Conservation (phyloP, 2,329 filamentous ascomycete species). For the Fusarium continuum region DNA sequence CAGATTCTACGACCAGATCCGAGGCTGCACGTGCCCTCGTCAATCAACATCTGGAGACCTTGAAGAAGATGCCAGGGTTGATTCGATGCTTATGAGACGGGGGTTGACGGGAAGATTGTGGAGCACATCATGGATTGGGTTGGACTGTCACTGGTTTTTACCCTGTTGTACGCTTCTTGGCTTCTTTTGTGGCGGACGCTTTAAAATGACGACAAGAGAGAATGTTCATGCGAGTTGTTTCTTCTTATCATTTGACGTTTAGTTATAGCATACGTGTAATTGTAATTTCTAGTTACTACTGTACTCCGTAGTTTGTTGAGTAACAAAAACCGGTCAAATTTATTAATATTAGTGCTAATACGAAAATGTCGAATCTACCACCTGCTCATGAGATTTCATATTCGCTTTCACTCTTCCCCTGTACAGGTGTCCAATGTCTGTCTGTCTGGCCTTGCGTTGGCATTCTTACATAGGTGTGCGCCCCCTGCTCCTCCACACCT, state of each 20-base stretch:
- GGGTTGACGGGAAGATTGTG: conserved; percentile 25
- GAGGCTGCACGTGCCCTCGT: conserved; percentile 15
- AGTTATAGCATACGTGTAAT: conserved; percentile 6
- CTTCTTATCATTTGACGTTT: background rate
- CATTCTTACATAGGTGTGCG: conserved; percentile 17
- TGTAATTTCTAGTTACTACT: conserved; percentile 1
- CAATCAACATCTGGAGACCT: conserved; percentile 3
- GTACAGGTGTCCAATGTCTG: conserved; percentile 4
- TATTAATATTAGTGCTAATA: background rate
- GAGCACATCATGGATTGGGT: conserved; percentile 5
- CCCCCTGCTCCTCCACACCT: conserved; percentile 34
- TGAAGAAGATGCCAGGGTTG: conserved; percentile 4
- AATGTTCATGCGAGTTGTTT: background rate
- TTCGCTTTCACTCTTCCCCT: conserved; percentile 1
- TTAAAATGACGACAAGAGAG: conserved; percentile 19
- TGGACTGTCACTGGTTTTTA: background rate
- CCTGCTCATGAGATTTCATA: background rate
- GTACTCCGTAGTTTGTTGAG: too few relatives aligned
- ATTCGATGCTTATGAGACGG: conserved; percentile 26
- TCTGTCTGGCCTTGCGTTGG: conserved; percentile 4
- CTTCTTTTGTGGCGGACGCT: conserved; percentile 9
- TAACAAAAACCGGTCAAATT: too few relatives aligned
- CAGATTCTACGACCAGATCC: background rate
- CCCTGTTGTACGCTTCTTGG: conserved; percentile 17
- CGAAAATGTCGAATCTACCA: background rate